Evolutionary conservation across 1,284 basidiomycete species (phyloP), one percentile per base, ranked within the genome.

Genomic region (Ganoderma lucidum): DNA sequence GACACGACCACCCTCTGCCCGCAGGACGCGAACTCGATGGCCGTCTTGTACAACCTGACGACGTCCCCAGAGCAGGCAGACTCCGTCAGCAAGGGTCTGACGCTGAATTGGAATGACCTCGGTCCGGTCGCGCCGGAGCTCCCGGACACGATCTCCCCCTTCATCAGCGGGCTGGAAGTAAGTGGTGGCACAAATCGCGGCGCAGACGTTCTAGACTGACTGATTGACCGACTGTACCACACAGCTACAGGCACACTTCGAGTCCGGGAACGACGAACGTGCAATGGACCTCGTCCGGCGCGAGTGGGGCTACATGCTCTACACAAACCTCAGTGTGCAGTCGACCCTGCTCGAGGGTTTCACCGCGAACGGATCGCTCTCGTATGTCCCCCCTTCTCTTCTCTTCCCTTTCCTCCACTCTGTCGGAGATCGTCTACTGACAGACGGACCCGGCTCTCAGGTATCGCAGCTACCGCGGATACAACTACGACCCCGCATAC

Each of bases 231-330:
- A 3, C 35, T 48, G 32, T 15, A 1, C 59, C 4, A 15, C 2
- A 17, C 45, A 87, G 85, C 74, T 87, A 10, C 83, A 86, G 79
- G 86, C 86, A 8, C 86, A 88, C 73, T 87, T 87, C 67, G 80
- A 81, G 15, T 81, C 85, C 0, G 84, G 83, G 9, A 81, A 85
- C 73, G 85, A 83, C 58, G 83, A 78, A 23, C 79, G 83, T 23
- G 86, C 85, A 2, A 80, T 88, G 75, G 85, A 86, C 69, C 79
- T 88, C 9, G 72, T 88, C 14, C 81, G 80, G 23, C 80, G 81
- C 39, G 82, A 86, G 74, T 87, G 86, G 86, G 86, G 86, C 0
- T 88, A 86, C 73, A 87, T 87, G 83, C 77, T 87, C 30, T 84
- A 85, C 77, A 86, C 85, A 6, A 84, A 84, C 70, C 71, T 86